Percentiles rank a stretch among this genome's conserved stretches.
These are phyloP conservation scores for Babesia bovis DNA, from an alignment of 169 alveolate species.

Conservation along the genomic window DNA sequence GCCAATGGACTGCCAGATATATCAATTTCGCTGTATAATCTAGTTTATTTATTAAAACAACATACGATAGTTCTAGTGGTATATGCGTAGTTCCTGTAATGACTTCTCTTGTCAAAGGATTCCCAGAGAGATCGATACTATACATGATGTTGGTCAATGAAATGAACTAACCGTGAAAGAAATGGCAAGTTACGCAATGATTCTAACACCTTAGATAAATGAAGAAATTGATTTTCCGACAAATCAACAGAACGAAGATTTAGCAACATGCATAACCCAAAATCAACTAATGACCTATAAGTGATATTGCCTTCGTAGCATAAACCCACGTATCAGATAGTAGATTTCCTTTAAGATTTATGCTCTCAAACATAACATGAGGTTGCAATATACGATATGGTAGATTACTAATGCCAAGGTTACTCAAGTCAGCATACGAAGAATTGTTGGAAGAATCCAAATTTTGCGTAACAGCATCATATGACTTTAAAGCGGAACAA, in stretches of 20 bases:
- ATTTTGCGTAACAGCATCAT: no score
- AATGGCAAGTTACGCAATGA: not conserved
- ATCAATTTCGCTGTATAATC: conserved; percentile 38
- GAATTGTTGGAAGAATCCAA: no score
- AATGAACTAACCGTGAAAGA: conserved; percentile 31
- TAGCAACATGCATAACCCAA: conserved; percentile 22
- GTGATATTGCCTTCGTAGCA: not conserved
- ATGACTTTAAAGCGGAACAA: no score
- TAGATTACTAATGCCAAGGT: conserved; percentile 9
- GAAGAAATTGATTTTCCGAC: conserved; percentile 17
- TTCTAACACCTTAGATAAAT: conserved; percentile 10
- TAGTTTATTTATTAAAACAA: not conserved
- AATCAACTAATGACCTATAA: conserved; percentile 25
- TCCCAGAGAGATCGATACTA: conserved; percentile 45
- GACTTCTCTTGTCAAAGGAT: conserved; percentile 17
- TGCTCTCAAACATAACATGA: conserved; percentile 2
- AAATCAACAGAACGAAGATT: conserved; percentile 12
- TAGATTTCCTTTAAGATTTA: conserved; percentile 34
- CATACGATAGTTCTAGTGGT: not conserved
- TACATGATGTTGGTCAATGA: not conserved
- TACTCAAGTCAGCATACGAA: conserved; percentile 30
- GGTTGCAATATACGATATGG: conserved; percentile 36
- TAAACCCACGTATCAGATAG: conserved; percentile 24
- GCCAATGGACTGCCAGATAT: conserved; percentile 43
- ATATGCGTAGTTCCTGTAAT: not conserved